These are phyloP conservation scores for Coprinopsis cinerea DNA, from an alignment of 768 basidiomycete genomes.

Conservation along the genomic window DNA sequence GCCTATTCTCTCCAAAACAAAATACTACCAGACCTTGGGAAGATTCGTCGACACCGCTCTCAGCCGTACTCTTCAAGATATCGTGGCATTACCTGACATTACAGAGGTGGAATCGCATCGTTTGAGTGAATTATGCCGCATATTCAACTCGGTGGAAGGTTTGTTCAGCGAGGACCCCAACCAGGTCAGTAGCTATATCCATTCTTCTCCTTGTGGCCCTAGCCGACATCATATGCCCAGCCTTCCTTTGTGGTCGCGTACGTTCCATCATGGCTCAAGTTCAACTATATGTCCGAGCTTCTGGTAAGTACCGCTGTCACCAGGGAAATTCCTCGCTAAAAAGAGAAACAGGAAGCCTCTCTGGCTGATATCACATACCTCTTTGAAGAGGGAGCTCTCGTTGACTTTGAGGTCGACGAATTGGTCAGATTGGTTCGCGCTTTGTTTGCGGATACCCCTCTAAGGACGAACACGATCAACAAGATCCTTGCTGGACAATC, in stretches of 20 bases:
- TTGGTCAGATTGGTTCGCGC: constrained; percentile 76
- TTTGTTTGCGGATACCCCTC: constrained; percentile 80
- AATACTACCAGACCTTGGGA: constrained; percentile 70
- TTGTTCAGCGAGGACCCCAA: constrained; percentile 65
- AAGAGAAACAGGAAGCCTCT: constrained; percentile 72
- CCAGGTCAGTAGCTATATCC: constrained; percentile 36
- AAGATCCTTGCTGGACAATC: constrained; percentile 65
- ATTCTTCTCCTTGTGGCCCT: neutral
- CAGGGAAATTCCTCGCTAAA: neutral
- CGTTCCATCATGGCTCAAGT: constrained; percentile 93
- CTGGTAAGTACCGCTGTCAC: constrained; percentile 40
- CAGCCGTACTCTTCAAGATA: constrained; percentile 59
- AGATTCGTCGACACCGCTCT: constrained; percentile 63
- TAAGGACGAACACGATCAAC: constrained; percentile 77
- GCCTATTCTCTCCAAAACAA: constrained; percentile 63
- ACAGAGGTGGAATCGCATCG: constrained; percentile 82
- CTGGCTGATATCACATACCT: constrained; percentile 89
- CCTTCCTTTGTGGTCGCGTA: constrained; percentile 76
- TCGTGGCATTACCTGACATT: constrained; percentile 79
- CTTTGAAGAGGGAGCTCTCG: constrained; percentile 83
- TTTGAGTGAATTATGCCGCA: constrained; percentile 75
- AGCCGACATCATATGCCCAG: constrained; percentile 24
- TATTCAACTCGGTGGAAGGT: constrained; percentile 73
- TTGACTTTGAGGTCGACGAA: constrained; percentile 86
- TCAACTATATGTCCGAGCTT: constrained; percentile 88